Percentiles rank a stretch among this genome's conserved stretches.
These are phyloP conservation scores for Penicillium paneum DNA, from an alignment of 2,329 filamentous ascomycete species.

Conservation along the genomic window DNA sequence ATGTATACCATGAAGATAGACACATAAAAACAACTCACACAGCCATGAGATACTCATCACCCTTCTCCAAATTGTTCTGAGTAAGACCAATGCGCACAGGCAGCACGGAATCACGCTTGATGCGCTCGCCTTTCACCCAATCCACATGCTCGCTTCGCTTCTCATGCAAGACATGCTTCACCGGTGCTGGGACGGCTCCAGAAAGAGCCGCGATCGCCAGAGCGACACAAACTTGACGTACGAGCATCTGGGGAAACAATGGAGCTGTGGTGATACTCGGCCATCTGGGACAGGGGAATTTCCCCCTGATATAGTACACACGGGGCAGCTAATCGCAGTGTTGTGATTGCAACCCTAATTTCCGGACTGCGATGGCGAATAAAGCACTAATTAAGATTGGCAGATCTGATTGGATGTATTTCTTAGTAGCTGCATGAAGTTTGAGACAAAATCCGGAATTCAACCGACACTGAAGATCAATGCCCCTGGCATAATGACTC, in stretches of 20 bases:
- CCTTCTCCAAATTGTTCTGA: conserved; percentile 47
- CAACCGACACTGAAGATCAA: conserved; percentile 8
- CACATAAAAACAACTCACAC: conserved; percentile 26
- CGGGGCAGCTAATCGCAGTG: not conserved
- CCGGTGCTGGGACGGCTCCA: conserved; percentile 26
- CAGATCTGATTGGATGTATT: conserved; percentile 13
- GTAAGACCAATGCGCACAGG: conserved; percentile 48
- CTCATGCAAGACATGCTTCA: conserved; percentile 45
- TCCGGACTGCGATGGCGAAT: conserved; percentile 3
- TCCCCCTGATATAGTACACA: conserved; percentile 12
- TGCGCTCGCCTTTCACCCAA: conserved; percentile 40
- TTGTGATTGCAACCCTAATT: conserved; percentile 7
- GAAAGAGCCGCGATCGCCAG: conserved; percentile 22
- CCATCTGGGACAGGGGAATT: not conserved
- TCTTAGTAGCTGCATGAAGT: conserved; percentile 7
- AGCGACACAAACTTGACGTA: conserved; percentile 15
- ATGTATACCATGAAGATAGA: not conserved
- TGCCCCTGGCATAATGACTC: not conserved
- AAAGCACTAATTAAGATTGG: not conserved
- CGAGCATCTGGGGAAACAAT: conserved; percentile 12
- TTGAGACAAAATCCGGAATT: conserved; percentile 13
- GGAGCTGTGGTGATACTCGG: not conserved
- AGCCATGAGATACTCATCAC: conserved; percentile 45
- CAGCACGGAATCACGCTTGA: conserved; percentile 36
- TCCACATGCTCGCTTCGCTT: conserved; percentile 35